A percentile compares a stretch with the other conserved stretches of the same genome.
These are phyloP conservation scores for Coemansia sp. DNA, from an alignment of 192 early-diverging fungal genomes.

Conservation along the genomic window DNA sequence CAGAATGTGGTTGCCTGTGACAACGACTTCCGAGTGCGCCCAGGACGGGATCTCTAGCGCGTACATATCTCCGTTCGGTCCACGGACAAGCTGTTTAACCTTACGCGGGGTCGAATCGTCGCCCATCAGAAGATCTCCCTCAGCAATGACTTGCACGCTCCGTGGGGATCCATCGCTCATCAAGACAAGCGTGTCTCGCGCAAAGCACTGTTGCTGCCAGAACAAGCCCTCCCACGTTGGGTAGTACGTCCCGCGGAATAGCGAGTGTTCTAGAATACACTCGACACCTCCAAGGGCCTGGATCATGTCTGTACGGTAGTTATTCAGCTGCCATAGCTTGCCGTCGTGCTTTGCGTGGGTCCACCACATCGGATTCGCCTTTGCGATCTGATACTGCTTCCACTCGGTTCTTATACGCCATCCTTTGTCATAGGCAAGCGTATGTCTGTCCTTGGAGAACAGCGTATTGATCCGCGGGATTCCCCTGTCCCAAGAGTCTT, in stretches of 20 bases:
- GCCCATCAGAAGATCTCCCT: slow-evolving; percentile 54
- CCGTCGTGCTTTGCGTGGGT: slow-evolving; percentile 81
- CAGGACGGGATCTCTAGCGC: slow-evolving; percentile 21
- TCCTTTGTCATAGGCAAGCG: slow-evolving; percentile 98
- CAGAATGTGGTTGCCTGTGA: slow-evolving; percentile 44
- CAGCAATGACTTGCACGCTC: slow-evolving; percentile 45
- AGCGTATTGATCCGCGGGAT: slow-evolving; percentile 98
- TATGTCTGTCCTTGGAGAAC: slow-evolving; percentile 98
- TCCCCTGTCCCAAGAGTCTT: slow-evolving; percentile 98
- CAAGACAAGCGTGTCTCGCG: slow-evolving; percentile 50
- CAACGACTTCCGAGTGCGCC: slow-evolving; percentile 12
- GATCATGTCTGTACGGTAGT: slow-evolving; percentile 99
- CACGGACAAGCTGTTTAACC: slow-evolving; percentile 40
- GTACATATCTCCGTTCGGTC: slow-evolving; percentile 31
- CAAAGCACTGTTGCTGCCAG: slow-evolving; percentile 81
- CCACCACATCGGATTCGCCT: slow-evolving; percentile 97
- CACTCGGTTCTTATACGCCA: slow-evolving; percentile 97
- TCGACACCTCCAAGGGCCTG: slow-evolving; percentile 98
- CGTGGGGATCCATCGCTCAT: slow-evolving; percentile 53
- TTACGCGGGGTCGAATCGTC: slow-evolving; percentile 54
- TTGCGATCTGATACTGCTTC: slow-evolving; percentile 95
- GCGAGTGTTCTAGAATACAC: slow-evolving; percentile 96
- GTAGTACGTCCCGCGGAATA: slow-evolving; percentile 98
- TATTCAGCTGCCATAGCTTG: slow-evolving; percentile 92
- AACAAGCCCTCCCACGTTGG: slow-evolving; percentile 98